Conservation (phyloP, 768 basidiomycete genomes). For the Tubosaeta brunneosetosa region DNA sequence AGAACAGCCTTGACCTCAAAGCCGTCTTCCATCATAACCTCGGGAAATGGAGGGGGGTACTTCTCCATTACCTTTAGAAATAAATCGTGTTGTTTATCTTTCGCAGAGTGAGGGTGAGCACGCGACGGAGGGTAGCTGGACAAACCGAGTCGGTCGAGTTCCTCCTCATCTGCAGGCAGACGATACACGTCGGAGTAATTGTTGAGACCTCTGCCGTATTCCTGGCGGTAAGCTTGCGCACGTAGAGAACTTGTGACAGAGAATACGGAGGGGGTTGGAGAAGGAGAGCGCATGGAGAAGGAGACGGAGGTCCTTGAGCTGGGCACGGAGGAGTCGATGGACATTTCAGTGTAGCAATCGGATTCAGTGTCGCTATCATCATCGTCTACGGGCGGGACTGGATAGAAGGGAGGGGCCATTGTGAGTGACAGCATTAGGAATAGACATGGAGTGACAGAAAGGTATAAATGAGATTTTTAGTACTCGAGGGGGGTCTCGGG, state of each 20-base stretch:
- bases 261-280: constrained; percentile 64
- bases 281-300: constrained; percentile 56
- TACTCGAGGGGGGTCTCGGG: constrained; percentile 5
- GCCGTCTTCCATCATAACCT: constrained; percentile 56
- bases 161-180: constrained; percentile 76
- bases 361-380: constrained; percentile 44
- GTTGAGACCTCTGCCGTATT: constrained; percentile 68
- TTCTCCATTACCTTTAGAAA: constrained; percentile 63
- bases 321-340: constrained; percentile 36
- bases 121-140: constrained; percentile 4
- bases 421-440: constrained; percentile 7
- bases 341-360: constrained; percentile 39
- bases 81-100: constrained; percentile 67
- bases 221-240: constrained; percentile 53
- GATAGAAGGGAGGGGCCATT: constrained; percentile 11
- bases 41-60: constrained; percentile 54
- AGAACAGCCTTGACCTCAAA: constrained; percentile 59
- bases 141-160: constrained; percentile 64
- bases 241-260: constrained; percentile 64
- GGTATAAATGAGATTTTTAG: constrained; percentile 22
- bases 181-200: constrained; percentile 77
- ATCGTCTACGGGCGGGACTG: constrained; percentile 34
- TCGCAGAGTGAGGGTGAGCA: constrained; percentile 9
- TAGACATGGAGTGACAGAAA: not conserved
- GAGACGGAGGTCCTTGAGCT: constrained; percentile 58